These are phyloP conservation scores for Colletotrichum simmondsii DNA, from an alignment of 2,329 filamentous ascomycete genomes.

Conservation along the genomic window DNA sequence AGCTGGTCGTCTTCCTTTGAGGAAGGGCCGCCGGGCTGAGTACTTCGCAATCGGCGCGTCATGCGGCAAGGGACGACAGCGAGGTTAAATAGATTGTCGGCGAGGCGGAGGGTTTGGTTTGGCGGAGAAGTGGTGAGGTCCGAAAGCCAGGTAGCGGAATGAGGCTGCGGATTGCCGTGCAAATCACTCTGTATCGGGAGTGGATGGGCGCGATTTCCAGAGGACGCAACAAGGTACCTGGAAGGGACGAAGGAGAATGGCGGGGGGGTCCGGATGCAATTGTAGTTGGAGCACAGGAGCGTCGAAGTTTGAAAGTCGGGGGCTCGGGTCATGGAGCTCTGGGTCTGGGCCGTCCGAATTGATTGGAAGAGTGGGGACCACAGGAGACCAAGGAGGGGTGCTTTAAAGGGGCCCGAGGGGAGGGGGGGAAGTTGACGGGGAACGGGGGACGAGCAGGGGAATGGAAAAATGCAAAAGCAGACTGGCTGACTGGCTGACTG, in stretches of 20 bases:
- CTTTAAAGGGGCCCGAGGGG: background rate
- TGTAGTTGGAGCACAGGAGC: slow-evolving; percentile 32
- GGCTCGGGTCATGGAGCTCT: slow-evolving; percentile 29
- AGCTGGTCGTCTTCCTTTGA: slow-evolving; percentile 19
- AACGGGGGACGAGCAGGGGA: slow-evolving; percentile 25
- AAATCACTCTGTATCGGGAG: slow-evolving; percentile 29
- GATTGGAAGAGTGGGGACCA: slow-evolving; percentile 33
- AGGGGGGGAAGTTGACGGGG: slow-evolving; percentile 12
- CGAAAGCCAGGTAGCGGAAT: slow-evolving; percentile 4
- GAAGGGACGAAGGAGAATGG: slow-evolving; percentile 27
- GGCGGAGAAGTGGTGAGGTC: slow-evolving; percentile 9
- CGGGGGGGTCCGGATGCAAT: slow-evolving; percentile 32
- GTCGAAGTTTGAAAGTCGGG: slow-evolving; percentile 29
- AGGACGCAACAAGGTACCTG: slow-evolving; percentile 30
- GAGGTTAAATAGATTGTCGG: slow-evolving; percentile 22
- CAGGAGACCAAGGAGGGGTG: slow-evolving; percentile 13
- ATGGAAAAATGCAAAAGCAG: slow-evolving; percentile 23
- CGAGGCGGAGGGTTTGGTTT: background rate
- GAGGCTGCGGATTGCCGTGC: slow-evolving; percentile 16
- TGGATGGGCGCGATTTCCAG: slow-evolving; percentile 10
- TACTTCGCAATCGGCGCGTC: slow-evolving; percentile 22
- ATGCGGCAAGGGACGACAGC: slow-evolving; percentile 26
- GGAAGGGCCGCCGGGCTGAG: slow-evolving; percentile 12
- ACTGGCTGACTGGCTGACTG: background rate
- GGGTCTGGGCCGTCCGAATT: slow-evolving; percentile 33